A percentile compares a stretch with the other conserved stretches of the same genome.
Conservation (phyloP, 192 early-diverging fungal species). For the Entophlyctis luteolus region DNA sequence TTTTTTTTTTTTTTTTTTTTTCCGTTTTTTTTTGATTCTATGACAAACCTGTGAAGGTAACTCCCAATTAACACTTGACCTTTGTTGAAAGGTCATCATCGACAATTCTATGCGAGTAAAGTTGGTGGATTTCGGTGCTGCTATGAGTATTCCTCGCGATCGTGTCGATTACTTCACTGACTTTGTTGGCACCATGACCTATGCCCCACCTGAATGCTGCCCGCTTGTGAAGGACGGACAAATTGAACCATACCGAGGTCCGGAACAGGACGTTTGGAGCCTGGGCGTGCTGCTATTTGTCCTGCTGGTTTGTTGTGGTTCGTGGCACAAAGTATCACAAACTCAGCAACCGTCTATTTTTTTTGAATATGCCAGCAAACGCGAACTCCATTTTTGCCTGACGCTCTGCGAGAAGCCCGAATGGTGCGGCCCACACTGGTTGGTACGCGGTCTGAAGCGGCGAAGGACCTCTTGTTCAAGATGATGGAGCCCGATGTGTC, state of each 20-base stretch:
- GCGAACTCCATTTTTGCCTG: slow-evolving; percentile 26
- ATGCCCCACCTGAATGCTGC: slow-evolving; percentile 76
- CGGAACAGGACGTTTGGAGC: slow-evolving; percentile 78
- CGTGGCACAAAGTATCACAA: no score
- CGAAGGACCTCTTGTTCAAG: slow-evolving; percentile 55
- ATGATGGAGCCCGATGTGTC: slow-evolving; percentile 72
- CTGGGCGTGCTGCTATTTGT: slow-evolving; percentile 76
- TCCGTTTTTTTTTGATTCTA: no score
- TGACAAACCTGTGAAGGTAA: no score
- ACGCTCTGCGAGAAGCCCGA: slow-evolving; percentile 2
- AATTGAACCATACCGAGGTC: slow-evolving; percentile 68
- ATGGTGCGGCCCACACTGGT: slow-evolving; percentile 12
- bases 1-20: no score
- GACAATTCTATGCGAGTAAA: slow-evolving; percentile 52
- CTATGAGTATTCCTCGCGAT: slow-evolving; percentile 53
- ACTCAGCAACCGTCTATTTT: no score
- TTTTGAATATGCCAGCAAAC: slow-evolving; percentile 50
- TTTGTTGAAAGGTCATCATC: slow-evolving; percentile 55
- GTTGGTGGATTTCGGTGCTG: slow-evolving; percentile 80
- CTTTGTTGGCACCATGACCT: slow-evolving; percentile 73
- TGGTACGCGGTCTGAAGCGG: not conserved
- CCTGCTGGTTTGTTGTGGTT: no score
- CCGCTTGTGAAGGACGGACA: slow-evolving; percentile 61
- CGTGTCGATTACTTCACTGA: slow-evolving; percentile 58
- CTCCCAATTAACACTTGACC: no score